Evolutionary conservation across 306 rosid species (phyloP), one percentile per base, ranked within the genome.

Genomic region (Boehmeria nivea): DNA sequence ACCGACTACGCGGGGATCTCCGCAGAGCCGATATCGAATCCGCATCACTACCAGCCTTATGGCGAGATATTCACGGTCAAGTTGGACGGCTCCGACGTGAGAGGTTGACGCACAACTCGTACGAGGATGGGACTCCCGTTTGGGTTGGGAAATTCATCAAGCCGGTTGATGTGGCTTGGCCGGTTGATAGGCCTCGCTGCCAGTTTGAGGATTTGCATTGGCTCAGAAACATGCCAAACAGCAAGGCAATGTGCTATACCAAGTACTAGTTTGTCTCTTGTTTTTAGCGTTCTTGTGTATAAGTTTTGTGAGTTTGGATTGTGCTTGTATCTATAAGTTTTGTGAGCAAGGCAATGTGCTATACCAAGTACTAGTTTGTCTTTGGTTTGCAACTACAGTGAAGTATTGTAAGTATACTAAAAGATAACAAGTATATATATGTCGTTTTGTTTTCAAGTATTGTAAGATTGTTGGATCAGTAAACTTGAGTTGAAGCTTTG

Each of bases 11-110:
- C 81, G 0, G 94, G 79, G 0, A 59, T 90, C 43, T 87, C 98
- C 1, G 95, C 91, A 0, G 95, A 90, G 69, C 98, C 98, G 14
- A 84, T 90, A 27, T 90, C 95, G 0, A 82, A 80, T 69, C 81
- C 95, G 8, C 94, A 90, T 68, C 85, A 78, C 1, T 84, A 76
- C 28, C 95, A 80, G 45, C 95, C 95, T 0, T 90, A 87, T 14
- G 95, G 98, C 31, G 98, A 90, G 66, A 87, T 90, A 26, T 82
- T 76, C 66, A 80, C 70, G 0, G 25, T 84, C 15, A 61, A 78
- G 3, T 62, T 87, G 81, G 91, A 87, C 61, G 95, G 95, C 43
- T 87, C 95, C 6, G 83, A 65, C 40, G 1, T 86, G 0, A 60
- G 15, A 82, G 98, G 50, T 46, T 84, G 64, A 84, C 95, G 0